phyloP scores from a whole-genome alignment of 805 yeast species.

The Kuraishia ogatae region DNA sequence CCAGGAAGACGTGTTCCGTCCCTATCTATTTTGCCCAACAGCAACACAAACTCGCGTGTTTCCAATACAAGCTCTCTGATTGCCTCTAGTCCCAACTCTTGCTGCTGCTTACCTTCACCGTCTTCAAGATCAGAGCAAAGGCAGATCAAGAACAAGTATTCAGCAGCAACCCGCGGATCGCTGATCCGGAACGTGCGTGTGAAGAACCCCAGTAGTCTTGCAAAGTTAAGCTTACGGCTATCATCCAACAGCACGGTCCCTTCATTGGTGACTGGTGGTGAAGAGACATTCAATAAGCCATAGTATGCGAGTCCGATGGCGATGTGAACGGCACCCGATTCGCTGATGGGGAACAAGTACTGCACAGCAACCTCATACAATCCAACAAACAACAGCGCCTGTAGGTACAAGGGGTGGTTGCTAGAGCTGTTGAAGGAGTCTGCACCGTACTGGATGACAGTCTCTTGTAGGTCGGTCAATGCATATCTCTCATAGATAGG shows the following conservation, averaged over 20 bases:
- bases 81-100: conserved; percentile 62
- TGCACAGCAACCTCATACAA: conserved; percentile 74
- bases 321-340: conserved; percentile 83
- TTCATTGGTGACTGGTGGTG: background rate
- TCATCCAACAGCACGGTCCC: background rate
- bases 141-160: conserved; percentile 69
- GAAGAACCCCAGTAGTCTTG: conserved; percentile 68
- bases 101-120: conserved; percentile 29
- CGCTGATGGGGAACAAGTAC: conserved; percentile 52
- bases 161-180: conserved; percentile 89
- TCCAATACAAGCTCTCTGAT: conserved; percentile 77
- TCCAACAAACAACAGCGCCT: conserved; percentile 66
- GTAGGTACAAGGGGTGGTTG: conserved; percentile 65
- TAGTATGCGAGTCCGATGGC: conserved; percentile 74
- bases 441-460: conserved; percentile 64
- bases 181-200: conserved; percentile 75
- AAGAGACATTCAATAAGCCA: conserved; percentile 42
- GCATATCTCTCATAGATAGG: conserved; percentile 66
- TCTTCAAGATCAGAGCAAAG: conserved; percentile 30
- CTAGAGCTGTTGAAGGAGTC: conserved; percentile 58
- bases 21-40: conserved; percentile 76
- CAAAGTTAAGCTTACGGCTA: conserved; percentile 29
- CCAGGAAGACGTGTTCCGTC: conserved; percentile 80
- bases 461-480: conserved; percentile 64
- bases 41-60: conserved; percentile 72